Base-by-base conservation (phyloP, 129 eudicot species). In the Flaveria bidentis region DNA sequence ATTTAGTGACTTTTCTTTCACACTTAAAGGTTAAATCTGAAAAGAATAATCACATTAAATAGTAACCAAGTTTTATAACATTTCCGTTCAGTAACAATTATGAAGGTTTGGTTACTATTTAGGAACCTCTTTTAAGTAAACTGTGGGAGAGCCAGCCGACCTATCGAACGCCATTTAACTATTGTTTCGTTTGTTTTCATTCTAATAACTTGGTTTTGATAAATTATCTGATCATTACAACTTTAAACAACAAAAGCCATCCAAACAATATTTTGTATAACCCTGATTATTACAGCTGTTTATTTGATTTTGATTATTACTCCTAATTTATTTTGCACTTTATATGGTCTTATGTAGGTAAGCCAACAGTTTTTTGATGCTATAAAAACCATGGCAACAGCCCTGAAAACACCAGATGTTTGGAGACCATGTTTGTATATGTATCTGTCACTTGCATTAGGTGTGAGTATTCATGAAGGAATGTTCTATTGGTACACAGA, bases 401-500 rank as follows among this genome's bases (percentile, higher is more conserved):
- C 99, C 73, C 68, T 94, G 80, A 87, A 86, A 83, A 73, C 82
- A 60, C 90, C 90, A 20, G 82, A 85, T 9, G 96, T 94, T 46
- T 94, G 99, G 99, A 87, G 99, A 53, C 97, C 97, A 0, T 89
- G 97, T 83, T 75, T 94, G 83, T 94, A 91, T 73, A 91, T 94
- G 99, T 94, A 91, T 83, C 67, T 94, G 36, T 91, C 97, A 51
- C 88, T 91, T 50, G 95, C 94, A 45, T 33, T 89, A 82, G 85
- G 94, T 63, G 70, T 94, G 51, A 80, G 87, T 72, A 89, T 89
- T 73, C 84, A 88, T 60, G 97, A 94, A 79, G 99, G 99, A 74
- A 84, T 94, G 99, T 94, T 94, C 82, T 94, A 91, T 74, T 94
- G 99, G 99, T 88, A 65, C 58, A 94, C 99, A 10, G 97, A 91